Evolutionary conservation across 768 basidiomycete genomes (phyloP), one percentile per base, ranked within the genome.

Genomic region (Inosperma sp.): DNA sequence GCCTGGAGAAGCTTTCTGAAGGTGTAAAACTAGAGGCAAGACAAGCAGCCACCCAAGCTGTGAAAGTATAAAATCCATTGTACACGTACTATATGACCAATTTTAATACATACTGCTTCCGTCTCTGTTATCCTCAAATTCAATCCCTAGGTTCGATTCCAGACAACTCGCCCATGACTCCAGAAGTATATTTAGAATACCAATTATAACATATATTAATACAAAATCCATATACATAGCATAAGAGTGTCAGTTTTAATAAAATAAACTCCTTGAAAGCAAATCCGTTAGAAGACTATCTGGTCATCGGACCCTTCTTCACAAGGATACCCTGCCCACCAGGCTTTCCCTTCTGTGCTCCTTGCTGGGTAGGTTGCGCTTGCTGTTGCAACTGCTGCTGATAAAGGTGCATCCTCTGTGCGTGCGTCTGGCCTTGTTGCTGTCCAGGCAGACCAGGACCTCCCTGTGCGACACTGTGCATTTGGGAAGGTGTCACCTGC

Each of bases 1-100:
- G 64, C 12, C 56, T 60, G 10, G 55, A 64, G 47, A 65, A 61
- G 54, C 59, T 55, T 36, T 25, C 63, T 13, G 58, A 63, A 52
- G 64, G 62, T 30, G 62, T 57, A 49, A 56, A 26, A 40, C 12
- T 57, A 19, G 59, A 60, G 25, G 56, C 49, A 22, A 61, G 56
- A 52, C 56, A 56, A 39, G 17, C 29, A 49, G 34, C 21, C 8
- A 16, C 47, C 21, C 44, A 23, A 25, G 43, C 46, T n/a, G 47
- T 49, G 16, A 26, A n/a, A 21, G 41, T n/a, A n/a, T n/a, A n/a
- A n/a, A n/a, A n/a, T n/a, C n/a, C n/a, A n/a, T n/a, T n/a, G n/a
- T n/a, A n/a, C n/a, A n/a, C n/a, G n/a, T n/a, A n/a, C n/a, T n/a
- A n/a, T n/a, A n/a, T n/a, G n/a, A n/a, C n/a, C n/a, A n/a, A n/a